Evolutionary conservation across 176 grass and related monocot genomes (phyloP).

Genomic region (Paspalum notatum): DNA sequence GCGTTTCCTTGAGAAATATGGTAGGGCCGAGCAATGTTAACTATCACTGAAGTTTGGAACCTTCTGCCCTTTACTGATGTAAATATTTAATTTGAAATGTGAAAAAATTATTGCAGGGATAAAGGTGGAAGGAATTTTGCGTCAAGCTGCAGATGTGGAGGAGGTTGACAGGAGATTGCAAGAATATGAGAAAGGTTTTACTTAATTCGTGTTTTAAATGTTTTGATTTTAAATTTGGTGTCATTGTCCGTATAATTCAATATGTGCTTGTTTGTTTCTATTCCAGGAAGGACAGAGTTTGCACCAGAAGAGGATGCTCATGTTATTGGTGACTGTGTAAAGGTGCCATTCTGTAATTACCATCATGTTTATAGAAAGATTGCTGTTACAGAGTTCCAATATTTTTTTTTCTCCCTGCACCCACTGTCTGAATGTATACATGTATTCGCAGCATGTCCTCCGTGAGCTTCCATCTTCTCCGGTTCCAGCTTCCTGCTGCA

Average conservation of each 20-base stretch:
- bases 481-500: slow-evolving; percentile 97
- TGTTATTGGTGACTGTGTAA: slow-evolving; percentile 95
- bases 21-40: slow-evolving; percentile 42
- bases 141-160: slow-evolving; percentile 94
- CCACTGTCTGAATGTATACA: slow-evolving; percentile 32
- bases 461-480: slow-evolving; percentile 96
- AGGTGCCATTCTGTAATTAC: slow-evolving; percentile 63
- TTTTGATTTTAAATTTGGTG: slow-evolving; percentile 32
- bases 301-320: slow-evolving; percentile 93
- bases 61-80: slow-evolving; percentile 11
- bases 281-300: slow-evolving; percentile 83
- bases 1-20: slow-evolving; percentile 96
- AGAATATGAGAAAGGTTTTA: slow-evolving; percentile 97
- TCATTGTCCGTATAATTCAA: slow-evolving; percentile 25
- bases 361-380: slow-evolving; percentile 37
- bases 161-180: slow-evolving; percentile 93
- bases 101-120: slow-evolving; percentile 69
- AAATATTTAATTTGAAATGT: slow-evolving; percentile 34
- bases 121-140: slow-evolving; percentile 97
- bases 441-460: slow-evolving; percentile 81
- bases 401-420: slow-evolving; percentile 15
- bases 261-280: slow-evolving; percentile 42
- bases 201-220: slow-evolving; percentile 35
- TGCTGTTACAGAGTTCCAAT: slow-evolving; percentile 25
- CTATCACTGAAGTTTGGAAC: slow-evolving; percentile 10